Percentiles rank a stretch among this genome's conserved stretches.
Evolutionary conservation across 352 stramenopile species (phyloP).

Genomic region (Pythium insidiosum): DNA sequence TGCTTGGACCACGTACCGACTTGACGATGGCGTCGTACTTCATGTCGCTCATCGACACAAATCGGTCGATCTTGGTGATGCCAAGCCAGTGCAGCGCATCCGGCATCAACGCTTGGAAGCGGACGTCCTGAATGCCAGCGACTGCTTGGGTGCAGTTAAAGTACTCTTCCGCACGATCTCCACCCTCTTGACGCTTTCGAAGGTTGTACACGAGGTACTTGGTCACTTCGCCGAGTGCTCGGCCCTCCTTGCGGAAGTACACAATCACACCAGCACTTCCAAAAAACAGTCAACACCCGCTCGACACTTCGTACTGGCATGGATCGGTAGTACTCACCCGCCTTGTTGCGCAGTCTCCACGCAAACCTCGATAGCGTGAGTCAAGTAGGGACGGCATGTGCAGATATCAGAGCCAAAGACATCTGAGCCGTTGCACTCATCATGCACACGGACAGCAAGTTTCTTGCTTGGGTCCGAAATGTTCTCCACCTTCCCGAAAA

Average conservation of each 20-base stretch:
- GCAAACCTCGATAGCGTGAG: slow-evolving; percentile 98
- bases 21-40: slow-evolving; percentile 99
- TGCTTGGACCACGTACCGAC: slow-evolving; percentile 74
- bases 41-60: slow-evolving; percentile 99
- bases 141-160: slow-evolving; percentile 99
- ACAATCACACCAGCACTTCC: slow-evolving; percentile 92
- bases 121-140: slow-evolving; percentile 95
- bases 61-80: slow-evolving; percentile 91
- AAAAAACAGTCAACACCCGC: no score
- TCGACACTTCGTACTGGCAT: no score
- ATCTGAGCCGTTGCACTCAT: slow-evolving; percentile 99
- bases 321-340: slow-evolving; percentile 55
- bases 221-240: slow-evolving; percentile 96
- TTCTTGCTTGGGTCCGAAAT: slow-evolving; percentile 97
- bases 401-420: slow-evolving; percentile 99
- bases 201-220: slow-evolving; percentile 99
- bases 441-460: slow-evolving; percentile 96
- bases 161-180: slow-evolving; percentile 96
- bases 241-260: slow-evolving; percentile 99
- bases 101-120: slow-evolving; percentile 99
- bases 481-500: slow-evolving; percentile 95
- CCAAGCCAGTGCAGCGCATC: slow-evolving; percentile 99
- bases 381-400: slow-evolving; percentile 98
- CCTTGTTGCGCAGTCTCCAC: slow-evolving; percentile 96
- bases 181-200: slow-evolving; percentile 96